Conservation (phyloP, 2,329 filamentous ascomycete genomes). For the Arachnomyces sp. region DNA sequence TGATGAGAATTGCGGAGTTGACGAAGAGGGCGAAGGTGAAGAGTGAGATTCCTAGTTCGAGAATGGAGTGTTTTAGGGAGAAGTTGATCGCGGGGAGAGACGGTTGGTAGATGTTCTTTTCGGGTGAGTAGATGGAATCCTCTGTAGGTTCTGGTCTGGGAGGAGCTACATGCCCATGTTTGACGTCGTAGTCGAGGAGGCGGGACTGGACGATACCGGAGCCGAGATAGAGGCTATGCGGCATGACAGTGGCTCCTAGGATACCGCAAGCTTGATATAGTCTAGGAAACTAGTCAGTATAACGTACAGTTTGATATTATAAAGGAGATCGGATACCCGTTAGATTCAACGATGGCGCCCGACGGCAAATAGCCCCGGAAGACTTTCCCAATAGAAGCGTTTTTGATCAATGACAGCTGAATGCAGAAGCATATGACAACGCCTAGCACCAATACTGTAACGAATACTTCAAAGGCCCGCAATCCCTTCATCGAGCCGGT, state of each 20-base stretch:
- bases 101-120: slow-evolving; percentile 62
- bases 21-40: slow-evolving; percentile 81
- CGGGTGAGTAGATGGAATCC: slow-evolving; percentile 32
- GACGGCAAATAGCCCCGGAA: slow-evolving; percentile 51
- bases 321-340: slow-evolving; percentile 35
- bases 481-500: slow-evolving; percentile 45
- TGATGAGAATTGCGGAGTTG: slow-evolving; percentile 74
- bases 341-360: slow-evolving; percentile 42
- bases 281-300: slow-evolving; percentile 18
- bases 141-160: too few relatives aligned
- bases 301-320: slow-evolving; percentile 6
- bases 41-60: slow-evolving; percentile 63
- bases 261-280: slow-evolving; percentile 50
- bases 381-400: slow-evolving; percentile 44
- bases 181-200: slow-evolving; percentile 41
- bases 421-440: slow-evolving; percentile 53
- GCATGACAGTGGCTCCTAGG: slow-evolving; percentile 51
- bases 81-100: slow-evolving; percentile 64
- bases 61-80: slow-evolving; percentile 65
- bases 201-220: slow-evolving; percentile 50
- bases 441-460: slow-evolving; percentile 47
- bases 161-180: slow-evolving; percentile 31
- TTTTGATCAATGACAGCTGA: slow-evolving; percentile 46
- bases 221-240: slow-evolving; percentile 52
- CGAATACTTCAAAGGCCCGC: slow-evolving; percentile 48